Percentiles rank a stretch among this genome's conserved stretches.
Conservation (phyloP, 495 filamentous ascomycete species). For the Daldinia childiae region DNA sequence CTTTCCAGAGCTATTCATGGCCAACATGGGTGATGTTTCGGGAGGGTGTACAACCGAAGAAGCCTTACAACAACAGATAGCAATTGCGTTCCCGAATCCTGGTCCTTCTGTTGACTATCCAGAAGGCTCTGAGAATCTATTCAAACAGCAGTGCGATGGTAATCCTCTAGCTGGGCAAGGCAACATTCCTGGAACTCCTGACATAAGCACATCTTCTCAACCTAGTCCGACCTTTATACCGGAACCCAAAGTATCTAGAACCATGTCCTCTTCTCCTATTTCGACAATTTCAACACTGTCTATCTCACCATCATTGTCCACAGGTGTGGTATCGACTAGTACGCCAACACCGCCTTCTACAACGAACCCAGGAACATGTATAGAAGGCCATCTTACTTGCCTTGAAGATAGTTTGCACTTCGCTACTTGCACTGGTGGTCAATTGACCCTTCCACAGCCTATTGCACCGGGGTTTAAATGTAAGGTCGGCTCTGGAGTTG, state of each 20-base stretch:
- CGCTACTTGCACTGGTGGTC: constrained; percentile 40
- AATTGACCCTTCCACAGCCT: constrained; percentile 30
- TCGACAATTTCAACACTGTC: not conserved
- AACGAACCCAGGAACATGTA: constrained; percentile 10
- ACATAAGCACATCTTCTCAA: constrained; percentile 2
- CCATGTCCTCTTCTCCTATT: not conserved
- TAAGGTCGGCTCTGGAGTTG: constrained; percentile 30
- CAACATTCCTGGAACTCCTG: not conserved
- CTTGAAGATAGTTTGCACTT: constrained; percentile 36
- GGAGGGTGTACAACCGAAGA: constrained; percentile 45
- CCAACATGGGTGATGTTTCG: constrained; percentile 32
- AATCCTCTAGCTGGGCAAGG: constrained; percentile 31
- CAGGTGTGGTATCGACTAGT: not conserved
- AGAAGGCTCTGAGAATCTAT: constrained; percentile 36
- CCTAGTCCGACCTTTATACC: not conserved
- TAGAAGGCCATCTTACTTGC: constrained; percentile 41
- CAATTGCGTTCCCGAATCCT: constrained; percentile 41
- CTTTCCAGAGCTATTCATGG: constrained; percentile 36
- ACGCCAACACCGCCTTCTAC: constrained; percentile 1
- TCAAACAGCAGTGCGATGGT: constrained; percentile 38
- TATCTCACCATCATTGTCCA: not conserved
- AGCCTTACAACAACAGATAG: constrained; percentile 52
- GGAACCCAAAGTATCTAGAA: not conserved
- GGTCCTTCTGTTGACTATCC: constrained; percentile 39
- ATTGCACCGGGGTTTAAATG: constrained; percentile 40